Conservation (phyloP, 495 filamentous ascomycete species). For the Tricharina praecox region DNA sequence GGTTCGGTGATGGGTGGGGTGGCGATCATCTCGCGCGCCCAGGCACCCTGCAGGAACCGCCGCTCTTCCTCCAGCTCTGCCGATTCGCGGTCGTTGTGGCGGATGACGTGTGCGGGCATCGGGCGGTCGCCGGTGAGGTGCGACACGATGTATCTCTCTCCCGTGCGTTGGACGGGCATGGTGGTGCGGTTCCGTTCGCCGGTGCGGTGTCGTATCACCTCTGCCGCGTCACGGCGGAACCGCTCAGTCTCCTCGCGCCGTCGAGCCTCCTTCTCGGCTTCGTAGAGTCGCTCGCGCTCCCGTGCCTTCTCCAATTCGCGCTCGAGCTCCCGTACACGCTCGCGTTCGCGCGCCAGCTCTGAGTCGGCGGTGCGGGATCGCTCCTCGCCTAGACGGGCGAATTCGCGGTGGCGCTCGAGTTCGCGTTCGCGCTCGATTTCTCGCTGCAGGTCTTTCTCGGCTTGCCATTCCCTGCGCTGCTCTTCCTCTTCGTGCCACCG, state of each 20-base stretch:
- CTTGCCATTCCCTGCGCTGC: constrained; percentile 26
- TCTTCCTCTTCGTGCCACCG: too few species aligned
- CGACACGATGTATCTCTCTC: neutral
- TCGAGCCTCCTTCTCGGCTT: constrained; percentile 44
- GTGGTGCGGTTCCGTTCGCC: constrained; percentile 25
- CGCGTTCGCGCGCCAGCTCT: constrained; percentile 25
- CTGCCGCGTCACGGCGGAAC: constrained; percentile 36
- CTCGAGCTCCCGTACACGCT: constrained; percentile 57
- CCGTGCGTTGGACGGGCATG: constrained; percentile 20
- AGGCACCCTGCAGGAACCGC: neutral
- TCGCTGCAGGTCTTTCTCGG: too few species aligned
- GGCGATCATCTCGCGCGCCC: constrained; percentile 10
- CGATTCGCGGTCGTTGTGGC: constrained; percentile 1
- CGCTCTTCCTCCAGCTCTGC: constrained; percentile 4
- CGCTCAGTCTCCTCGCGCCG: constrained; percentile 31
- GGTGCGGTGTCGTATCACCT: constrained; percentile 25
- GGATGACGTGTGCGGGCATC: neutral
- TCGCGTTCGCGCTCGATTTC: too few species aligned
- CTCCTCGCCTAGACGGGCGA: constrained; percentile 26
- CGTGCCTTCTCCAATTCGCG: constrained; percentile 70
- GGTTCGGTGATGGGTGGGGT: constrained; percentile 10
- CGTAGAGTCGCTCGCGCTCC: constrained; percentile 66
- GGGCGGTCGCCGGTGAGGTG: constrained; percentile 13
- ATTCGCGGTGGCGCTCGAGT: constrained; percentile 28
- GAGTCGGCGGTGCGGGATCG: constrained; percentile 2